These are phyloP conservation scores for Periconia macrospinosa DNA, from an alignment of 2,329 filamentous ascomycete genomes.

Conservation along the genomic window DNA sequence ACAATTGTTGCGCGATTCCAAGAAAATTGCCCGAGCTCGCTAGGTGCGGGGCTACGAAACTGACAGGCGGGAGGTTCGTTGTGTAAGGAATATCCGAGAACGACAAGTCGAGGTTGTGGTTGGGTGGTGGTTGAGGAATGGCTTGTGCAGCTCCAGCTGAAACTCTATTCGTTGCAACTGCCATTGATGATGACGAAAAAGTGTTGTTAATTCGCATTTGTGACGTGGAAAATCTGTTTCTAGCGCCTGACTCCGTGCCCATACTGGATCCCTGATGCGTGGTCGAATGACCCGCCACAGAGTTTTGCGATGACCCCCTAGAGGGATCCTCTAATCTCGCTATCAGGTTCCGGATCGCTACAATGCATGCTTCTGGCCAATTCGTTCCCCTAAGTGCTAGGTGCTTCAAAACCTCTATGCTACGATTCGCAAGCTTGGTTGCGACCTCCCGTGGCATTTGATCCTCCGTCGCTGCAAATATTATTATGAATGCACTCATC, in stretches of 20 bases:
- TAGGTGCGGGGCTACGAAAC: conserved; percentile 11
- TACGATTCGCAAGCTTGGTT: conserved; percentile 16
- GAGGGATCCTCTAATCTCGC: conserved; percentile 14
- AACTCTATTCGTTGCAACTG: background rate
- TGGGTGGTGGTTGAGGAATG: background rate
- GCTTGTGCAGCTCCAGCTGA: background rate
- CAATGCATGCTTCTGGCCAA: conserved; percentile 28
- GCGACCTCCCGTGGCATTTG: conserved; percentile 22
- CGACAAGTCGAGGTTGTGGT: background rate
- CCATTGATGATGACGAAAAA: background rate
- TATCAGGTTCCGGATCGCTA: conserved; percentile 23
- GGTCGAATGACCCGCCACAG: background rate
- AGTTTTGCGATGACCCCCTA: conserved; percentile 10
- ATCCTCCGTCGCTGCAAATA: conserved; percentile 22
- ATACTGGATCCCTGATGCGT: background rate
- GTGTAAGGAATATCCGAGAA: background rate
- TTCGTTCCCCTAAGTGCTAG: conserved; percentile 25
- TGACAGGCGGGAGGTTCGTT: conserved; percentile 3
- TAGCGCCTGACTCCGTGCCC: background rate
- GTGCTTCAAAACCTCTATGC: conserved; percentile 22
- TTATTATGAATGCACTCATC: conserved; percentile 28
- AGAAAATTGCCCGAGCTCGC: conserved; percentile 20
- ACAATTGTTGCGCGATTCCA: conserved; percentile 25
- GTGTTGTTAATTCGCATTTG: background rate
- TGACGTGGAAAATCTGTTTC: background rate